These are phyloP conservation scores for Fragaria nilgerrensis DNA, from an alignment of 306 rosid species.

Conservation along the genomic window DNA sequence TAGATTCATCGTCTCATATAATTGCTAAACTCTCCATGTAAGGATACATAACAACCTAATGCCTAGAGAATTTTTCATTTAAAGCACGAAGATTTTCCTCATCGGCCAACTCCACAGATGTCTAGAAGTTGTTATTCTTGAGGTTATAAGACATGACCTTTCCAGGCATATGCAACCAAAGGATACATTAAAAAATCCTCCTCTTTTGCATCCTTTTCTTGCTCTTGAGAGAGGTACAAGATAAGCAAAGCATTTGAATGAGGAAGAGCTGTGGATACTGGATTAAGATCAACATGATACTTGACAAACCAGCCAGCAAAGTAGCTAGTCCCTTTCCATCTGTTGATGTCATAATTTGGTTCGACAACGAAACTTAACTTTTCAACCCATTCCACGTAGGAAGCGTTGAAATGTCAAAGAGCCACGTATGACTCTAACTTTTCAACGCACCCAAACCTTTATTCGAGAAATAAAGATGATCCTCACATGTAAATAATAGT, in stretches of 20 bases:
- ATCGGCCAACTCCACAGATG: neutral
- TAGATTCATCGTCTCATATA: neutral
- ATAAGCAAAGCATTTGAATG: neutral
- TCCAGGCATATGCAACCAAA: slow-evolving; percentile 11
- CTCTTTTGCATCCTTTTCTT: neutral
- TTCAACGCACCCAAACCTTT: too few relatives aligned
- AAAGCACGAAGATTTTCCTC: neutral
- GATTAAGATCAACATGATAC: slow-evolving; percentile 14
- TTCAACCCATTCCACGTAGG: too few relatives aligned
- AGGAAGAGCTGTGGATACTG: neutral
- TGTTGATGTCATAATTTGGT: too few relatives aligned
- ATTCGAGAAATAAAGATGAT: too few relatives aligned
- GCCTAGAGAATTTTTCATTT: too few relatives aligned
- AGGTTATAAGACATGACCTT: neutral
- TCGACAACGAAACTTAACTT: too few relatives aligned
- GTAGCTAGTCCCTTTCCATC: slow-evolving; percentile 19
- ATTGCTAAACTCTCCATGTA: neutral
- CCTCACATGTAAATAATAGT: too few relatives aligned
- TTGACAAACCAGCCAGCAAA: slow-evolving; percentile 23
- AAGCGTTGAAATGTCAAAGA: too few relatives aligned
- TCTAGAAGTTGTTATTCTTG: neutral
- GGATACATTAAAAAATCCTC: neutral
- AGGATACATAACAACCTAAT: neutral
- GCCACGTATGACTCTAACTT: too few relatives aligned
- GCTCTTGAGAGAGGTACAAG: neutral